Evolutionary conservation across 2,329 filamentous ascomycete species (phyloP), one percentile per base, ranked within the genome.

Genomic region (Aureobasidium subglaciale): DNA sequence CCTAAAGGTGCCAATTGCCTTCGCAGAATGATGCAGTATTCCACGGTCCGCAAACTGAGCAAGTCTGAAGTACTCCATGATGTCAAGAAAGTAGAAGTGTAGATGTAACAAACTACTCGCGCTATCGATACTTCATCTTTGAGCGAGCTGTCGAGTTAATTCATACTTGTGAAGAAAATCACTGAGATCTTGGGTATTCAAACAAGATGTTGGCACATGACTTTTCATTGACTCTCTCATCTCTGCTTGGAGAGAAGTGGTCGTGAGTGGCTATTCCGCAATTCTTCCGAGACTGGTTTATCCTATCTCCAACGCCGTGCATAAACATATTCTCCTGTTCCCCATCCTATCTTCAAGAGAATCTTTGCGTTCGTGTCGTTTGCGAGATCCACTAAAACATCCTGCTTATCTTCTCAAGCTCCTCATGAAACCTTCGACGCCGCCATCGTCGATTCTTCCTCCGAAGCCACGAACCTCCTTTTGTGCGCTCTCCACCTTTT

Each of bases 361-460:
- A 29, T 11, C n/a, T 25, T 18, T 29, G 9, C 22, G 7, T 43
- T 15, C 24, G 11, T 41, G 13, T 16, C 13, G 7, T 9, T n/a
- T 15, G 10, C 4, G 13, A 43, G 29, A 22, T 29, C 16, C 30
- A 5, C 25, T 11, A 16, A 24, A 10, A 3, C n/a, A n/a, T 3
- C 3, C 16, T 13, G 5, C n/a, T 37, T 16, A 56, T 34, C 54
- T 37, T 35, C 54, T 56, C 54, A 56, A 95, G 55, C 89, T 95
- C 48, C 88, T 82, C 70, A 93, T 95, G 72, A 97, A 96, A 70
- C 90, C 88, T 67, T 96, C 90, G 1, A 88, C 85, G 15, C 87
- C 85, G 66, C 88, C 86, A 57, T 78, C 86, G 9, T 61, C 63
- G 8, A 75, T 70, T 61, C 68, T 71, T 11, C 79, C 80, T 60